These are phyloP conservation scores for Hymenoscyphus infarciens DNA, from an alignment of 2,329 filamentous ascomycete species.

Conservation along the genomic window DNA sequence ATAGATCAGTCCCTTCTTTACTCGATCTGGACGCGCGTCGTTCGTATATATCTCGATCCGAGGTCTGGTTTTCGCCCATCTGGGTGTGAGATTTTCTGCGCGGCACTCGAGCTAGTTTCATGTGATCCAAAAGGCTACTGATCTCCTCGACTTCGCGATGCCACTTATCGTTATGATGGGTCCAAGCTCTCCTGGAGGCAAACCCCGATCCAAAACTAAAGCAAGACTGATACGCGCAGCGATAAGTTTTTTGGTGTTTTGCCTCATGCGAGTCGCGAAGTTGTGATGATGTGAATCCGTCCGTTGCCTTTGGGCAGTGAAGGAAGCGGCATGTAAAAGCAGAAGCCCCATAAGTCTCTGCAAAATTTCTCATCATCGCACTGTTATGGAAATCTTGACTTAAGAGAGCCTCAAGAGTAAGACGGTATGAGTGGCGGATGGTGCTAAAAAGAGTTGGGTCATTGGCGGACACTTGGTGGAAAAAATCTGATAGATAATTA, in stretches of 20 bases:
- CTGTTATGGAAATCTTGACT: neutral
- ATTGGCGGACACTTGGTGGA: neutral
- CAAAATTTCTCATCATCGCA: neutral
- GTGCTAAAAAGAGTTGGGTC: constrained; percentile 15
- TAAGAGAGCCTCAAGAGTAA: constrained; percentile 9
- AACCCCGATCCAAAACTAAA: constrained; percentile 10
- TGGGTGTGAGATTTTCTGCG: too few relatives aligned
- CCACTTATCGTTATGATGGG: constrained; percentile 6
- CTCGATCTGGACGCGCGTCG: too few relatives aligned
- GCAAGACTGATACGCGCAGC: constrained; percentile 9
- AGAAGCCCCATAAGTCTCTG: constrained; percentile 6
- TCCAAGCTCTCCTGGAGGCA: neutral
- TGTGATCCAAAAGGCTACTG: neutral
- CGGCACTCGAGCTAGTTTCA: neutral
- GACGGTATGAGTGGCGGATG: constrained; percentile 8
- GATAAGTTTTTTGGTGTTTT: constrained; percentile 9
- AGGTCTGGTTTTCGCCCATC: too few relatives aligned
- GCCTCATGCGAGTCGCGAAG: constrained; percentile 11
- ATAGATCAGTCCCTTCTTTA: too few relatives aligned
- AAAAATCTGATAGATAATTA: neutral
- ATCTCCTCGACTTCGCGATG: neutral
- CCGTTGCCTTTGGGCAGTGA: constrained; percentile 4
- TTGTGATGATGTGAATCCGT: constrained; percentile 9
- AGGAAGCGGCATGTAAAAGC: constrained; percentile 13
- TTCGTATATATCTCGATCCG: too few relatives aligned